Base-by-base conservation (phyloP, 2,329 filamentous ascomycete genomes). In the Fusarium fujikuroi region DNA sequence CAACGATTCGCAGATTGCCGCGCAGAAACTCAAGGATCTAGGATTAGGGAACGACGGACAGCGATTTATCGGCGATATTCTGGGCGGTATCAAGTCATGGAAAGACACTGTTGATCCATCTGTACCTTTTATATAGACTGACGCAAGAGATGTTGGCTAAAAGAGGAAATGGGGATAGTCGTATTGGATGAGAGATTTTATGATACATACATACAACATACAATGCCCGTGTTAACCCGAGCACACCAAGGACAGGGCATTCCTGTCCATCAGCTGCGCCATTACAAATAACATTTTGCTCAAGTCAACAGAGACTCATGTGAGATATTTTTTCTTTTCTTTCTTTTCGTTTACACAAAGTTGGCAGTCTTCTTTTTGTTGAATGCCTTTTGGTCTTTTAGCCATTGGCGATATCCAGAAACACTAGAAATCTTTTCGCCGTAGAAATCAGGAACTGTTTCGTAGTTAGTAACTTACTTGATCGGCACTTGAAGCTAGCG, bases 381-480 rank as follows among this genome's bases (percentile, higher is more conserved):
- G 85, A 97, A 99, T 15, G 95, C 95, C 71, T 95, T 89, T 87
- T 98, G 96, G 80, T 99, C 96, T 87, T 97, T 98, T 79, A 99
- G 85, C 96, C 96, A 99, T 82, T 94, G 92, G 78, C 96, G 88
- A 83, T 98, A 99, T 52, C 94, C 95, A 60, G 91, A 88, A 28
- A 98, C 94, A 78, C 95, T 97, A 58, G 93, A 93, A 78, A 99
- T 97, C 88, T 98, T 98, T 86, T 99, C 96, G 78, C 96, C 96
- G 79, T 99, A 99, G 84, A 97, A 99, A 81, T 99, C 96, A 47
- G 95, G 95, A 2, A 97, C 93, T 88, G 60, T 6, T 52, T n/a
- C 12, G n/a, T 36, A 21, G 60, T 80, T 67, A 81, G 76, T 23
- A 28, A 3, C 28, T 52, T 32, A 23, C 25, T 52, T 9, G n/a